These are phyloP conservation scores for Allomyces macrogynus DNA, from an alignment of 192 early-diverging fungal species.

Conservation along the genomic window DNA sequence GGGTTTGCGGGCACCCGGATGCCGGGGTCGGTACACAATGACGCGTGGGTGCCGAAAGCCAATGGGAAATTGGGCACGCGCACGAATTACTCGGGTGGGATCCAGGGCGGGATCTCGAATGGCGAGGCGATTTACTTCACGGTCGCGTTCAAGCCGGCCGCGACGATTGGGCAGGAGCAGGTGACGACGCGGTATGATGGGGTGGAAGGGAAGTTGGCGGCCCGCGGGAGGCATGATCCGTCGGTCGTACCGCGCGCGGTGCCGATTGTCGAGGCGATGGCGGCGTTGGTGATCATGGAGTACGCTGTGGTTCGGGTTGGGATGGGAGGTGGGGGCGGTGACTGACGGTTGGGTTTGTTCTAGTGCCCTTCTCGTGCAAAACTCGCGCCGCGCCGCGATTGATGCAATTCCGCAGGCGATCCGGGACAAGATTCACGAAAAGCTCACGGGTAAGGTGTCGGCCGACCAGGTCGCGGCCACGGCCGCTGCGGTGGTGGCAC, in stretches of 20 bases:
- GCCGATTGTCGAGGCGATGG: conserved; percentile 97
- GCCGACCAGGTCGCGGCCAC: too few relatives aligned
- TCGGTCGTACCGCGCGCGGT: conserved; percentile 90
- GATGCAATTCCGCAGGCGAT: neutral
- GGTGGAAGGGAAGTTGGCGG: conserved; percentile 52
- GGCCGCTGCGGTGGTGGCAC: too few relatives aligned
- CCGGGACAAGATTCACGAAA: neutral
- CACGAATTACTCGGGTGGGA: conserved; percentile 90
- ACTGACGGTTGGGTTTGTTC: too few relatives aligned
- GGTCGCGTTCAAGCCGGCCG: conserved; percentile 92
- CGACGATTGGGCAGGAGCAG: conserved; percentile 86
- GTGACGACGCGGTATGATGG: conserved; percentile 74
- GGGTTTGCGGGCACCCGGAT: conserved; percentile 77
- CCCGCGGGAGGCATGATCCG: conserved; percentile 91
- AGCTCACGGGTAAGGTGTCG: neutral
- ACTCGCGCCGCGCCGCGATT: neutral
- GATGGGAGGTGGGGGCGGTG: too few relatives aligned
- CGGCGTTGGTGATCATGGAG: conserved; percentile 82
- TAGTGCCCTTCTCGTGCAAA: neutral
- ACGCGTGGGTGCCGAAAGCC: conserved; percentile 51
- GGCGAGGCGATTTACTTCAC: conserved; percentile 93
- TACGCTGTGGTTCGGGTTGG: neutral
- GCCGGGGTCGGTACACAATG: conserved; percentile 80
- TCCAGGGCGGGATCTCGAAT: conserved; percentile 94
- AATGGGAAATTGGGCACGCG: conserved; percentile 51